Evolutionary conservation across 257 asterid genomes (phyloP).

Genomic region (Prunella vulgaris): DNA sequence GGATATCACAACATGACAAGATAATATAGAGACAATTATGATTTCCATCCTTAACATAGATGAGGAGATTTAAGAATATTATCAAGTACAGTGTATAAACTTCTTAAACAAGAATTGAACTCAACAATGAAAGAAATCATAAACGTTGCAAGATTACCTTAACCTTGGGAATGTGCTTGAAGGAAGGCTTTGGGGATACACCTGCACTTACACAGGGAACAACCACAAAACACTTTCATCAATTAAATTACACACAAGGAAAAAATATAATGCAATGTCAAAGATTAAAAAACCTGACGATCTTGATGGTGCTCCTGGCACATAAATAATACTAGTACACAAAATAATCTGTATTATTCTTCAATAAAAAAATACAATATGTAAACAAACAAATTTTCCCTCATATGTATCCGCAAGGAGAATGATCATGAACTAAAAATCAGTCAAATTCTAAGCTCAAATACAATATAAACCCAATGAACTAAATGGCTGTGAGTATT

Average conservation of each 20-base stretch:
- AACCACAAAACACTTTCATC: conserved; percentile 19
- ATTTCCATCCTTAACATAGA: conserved; percentile 3
- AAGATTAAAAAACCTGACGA: conserved; percentile 38
- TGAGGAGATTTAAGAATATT: not conserved
- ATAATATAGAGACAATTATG: not conserved
- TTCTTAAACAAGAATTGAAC: not conserved
- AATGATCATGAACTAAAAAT: not conserved
- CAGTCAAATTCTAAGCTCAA: conserved; percentile 21
- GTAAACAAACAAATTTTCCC: conserved; percentile 6
- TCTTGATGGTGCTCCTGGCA: conserved; percentile 83
- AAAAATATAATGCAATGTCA: conserved; percentile 12
- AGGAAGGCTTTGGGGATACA: conserved; percentile 49
- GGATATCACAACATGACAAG: not conserved
- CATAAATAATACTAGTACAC: conserved; percentile 33
- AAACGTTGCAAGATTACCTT: conserved; percentile 34
- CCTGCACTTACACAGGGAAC: conserved; percentile 39
- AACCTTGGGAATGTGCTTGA: conserved; percentile 96
- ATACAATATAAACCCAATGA: too few species aligned
- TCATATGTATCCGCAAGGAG: conserved; percentile 1
- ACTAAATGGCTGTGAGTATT: conserved; percentile 9
- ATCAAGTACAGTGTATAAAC: not conserved
- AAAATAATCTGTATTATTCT: conserved; percentile 31
- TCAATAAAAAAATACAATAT: conserved; percentile 16
- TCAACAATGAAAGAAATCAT: conserved; percentile 8
- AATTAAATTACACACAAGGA: conserved; percentile 13